Evolutionary conservation across 768 basidiomycete genomes (phyloP), one percentile per base, ranked within the genome.

Genomic region (Lanmaoa pseudosensibilis): DNA sequence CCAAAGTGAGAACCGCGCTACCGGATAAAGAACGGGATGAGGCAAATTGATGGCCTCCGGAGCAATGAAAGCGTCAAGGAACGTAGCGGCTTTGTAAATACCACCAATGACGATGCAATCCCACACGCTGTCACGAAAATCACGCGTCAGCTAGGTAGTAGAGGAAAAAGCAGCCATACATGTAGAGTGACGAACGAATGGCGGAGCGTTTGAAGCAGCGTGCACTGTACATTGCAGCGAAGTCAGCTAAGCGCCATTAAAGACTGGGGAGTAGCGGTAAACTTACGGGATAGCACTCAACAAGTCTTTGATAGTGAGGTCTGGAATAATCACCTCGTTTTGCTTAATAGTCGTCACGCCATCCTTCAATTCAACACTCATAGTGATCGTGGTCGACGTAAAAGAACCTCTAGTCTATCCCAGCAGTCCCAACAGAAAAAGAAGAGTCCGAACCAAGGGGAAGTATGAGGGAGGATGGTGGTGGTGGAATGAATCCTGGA

Each of bases 151-250:
- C 25, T 10, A 34, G 34, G 56, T 43, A 30, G 44, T 23, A 48
- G 18, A 45, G 23, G 13, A 4, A 33, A 16, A 43, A 32, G 33
- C 2, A 37, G 21, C 72, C 86, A 56, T 72, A 91, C 90, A 96
- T 77, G 71, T 97, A 94, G 50, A 80, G 56, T 2, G 84, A 86
- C 5, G 93, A 94, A 69, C 79, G 81, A 65, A 94, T 58, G 5
- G 92, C 90, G 0, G 92, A 95, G 57, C 96, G 90, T 77, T 95
- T 80, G 75, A 87, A 92, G 78, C 96, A 98, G 74, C 93, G 93
- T 10, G 87, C 62, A 15, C 90, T 92, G 58, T 30, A 54, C 37
- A 50, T 52, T 21, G 27, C 27, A 36, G 33, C 9, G 18, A 30
- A 21, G 38, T 61, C 16, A 54, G 38, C 10, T 50, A 7, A 13